phyloP scores from a whole-genome alignment of 139 green algal species.

The Pleodorina starrii region DNA sequence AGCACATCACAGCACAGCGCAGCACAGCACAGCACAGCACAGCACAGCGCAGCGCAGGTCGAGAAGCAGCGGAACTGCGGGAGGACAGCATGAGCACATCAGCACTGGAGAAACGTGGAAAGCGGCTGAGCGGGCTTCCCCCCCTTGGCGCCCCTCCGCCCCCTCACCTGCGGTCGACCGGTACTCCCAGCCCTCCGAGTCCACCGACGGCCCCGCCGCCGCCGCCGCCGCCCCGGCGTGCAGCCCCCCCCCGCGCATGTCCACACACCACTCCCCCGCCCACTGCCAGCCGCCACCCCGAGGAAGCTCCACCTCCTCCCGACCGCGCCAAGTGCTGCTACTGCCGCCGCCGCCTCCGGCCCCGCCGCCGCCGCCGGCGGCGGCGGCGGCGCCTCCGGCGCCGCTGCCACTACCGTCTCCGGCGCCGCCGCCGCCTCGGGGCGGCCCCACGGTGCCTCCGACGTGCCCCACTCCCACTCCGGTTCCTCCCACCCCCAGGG shows the following conservation, averaged over 20 bases:
- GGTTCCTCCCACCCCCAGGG: not conserved
- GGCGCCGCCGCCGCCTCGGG: no score
- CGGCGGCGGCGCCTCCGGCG: not conserved
- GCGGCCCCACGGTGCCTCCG: not conserved
- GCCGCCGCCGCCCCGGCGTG: not conserved
- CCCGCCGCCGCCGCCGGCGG: not conserved
- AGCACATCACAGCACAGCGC: no score
- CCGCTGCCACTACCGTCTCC: no score
- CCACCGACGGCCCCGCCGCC: not conserved
- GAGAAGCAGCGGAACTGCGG: no score
- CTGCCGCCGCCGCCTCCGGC: not conserved
- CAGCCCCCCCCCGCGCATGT: conserved; percentile 1
- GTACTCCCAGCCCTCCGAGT: conserved; percentile 55
- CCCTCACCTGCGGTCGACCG: not conserved
- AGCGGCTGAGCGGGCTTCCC: no score
- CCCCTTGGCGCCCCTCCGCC: no score
- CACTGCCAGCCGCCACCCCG: conserved; percentile 68
- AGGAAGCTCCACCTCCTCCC: conserved; percentile 60
- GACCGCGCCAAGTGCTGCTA: not conserved
- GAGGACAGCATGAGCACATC: no score
- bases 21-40: no score
- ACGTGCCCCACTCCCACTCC: no score
- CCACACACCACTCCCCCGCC: conserved; percentile 53
- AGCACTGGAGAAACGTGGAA: no score
- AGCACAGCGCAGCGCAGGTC: no score